A percentile compares a stretch with the other conserved stretches of the same genome.
Evolutionary conservation across 176 grass and related monocot species (phyloP).

Genomic region (Carex littledalei): DNA sequence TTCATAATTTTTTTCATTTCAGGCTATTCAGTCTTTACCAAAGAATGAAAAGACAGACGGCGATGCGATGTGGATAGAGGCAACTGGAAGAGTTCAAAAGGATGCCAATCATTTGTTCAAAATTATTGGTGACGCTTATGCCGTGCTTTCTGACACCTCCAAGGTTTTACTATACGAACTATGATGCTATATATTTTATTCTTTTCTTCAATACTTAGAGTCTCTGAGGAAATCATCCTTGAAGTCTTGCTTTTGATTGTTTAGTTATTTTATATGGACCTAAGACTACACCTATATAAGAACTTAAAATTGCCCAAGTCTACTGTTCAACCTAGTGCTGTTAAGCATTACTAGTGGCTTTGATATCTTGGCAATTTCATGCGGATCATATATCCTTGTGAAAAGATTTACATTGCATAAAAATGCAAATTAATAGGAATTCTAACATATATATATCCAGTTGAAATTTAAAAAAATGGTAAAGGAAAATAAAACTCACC

Average conservation of each 20-base stretch:
- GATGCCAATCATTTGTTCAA: constrained; percentile 88
- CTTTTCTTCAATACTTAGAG: neutral
- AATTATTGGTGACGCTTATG: constrained; percentile 84
- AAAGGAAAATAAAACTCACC: neutral
- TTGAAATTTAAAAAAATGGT: neutral
- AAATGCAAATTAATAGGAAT: neutral
- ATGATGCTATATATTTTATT: neutral
- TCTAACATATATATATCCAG: neutral
- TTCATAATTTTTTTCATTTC: constrained; percentile 30
- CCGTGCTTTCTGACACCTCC: constrained; percentile 62
- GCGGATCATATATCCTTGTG: neutral
- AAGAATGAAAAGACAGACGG: constrained; percentile 62
- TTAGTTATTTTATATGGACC: neutral
- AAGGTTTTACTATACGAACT: constrained; percentile 33
- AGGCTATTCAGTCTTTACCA: constrained; percentile 60
- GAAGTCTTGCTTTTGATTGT: constrained; percentile 5
- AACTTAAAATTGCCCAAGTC: neutral
- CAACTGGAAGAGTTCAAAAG: constrained; percentile 42
- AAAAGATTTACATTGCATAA: neutral
- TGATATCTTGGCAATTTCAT: neutral
- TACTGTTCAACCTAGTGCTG: neutral
- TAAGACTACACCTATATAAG: neutral
- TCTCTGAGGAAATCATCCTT: neutral
- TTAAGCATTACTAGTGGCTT: neutral
- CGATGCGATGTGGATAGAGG: constrained; percentile 41